Evolutionary conservation across 331 rosid genomes (phyloP).

Genomic region (Quercus lobata): DNA sequence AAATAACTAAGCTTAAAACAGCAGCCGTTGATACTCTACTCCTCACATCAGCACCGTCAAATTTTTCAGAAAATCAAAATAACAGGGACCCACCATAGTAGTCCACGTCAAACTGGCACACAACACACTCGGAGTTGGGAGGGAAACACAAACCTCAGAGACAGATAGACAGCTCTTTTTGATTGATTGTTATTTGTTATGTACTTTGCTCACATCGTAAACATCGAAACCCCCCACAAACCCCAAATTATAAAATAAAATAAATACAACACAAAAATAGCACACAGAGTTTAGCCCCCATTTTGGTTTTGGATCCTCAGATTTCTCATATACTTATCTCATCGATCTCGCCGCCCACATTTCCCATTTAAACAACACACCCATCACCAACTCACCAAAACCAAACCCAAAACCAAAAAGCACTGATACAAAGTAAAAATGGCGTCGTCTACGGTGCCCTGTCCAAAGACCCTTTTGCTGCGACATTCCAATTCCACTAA

Average conservation of each 20-base stretch:
- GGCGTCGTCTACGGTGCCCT: slow-evolving; percentile 74
- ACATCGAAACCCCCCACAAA: slow-evolving; percentile 34
- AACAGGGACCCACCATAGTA: background rate
- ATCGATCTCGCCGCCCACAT: slow-evolving; percentile 65
- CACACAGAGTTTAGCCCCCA: too few relatives aligned
- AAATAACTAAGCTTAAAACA: background rate
- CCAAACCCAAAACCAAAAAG: background rate
- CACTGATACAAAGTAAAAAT: slow-evolving; percentile 18
- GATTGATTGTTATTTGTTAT: too few relatives aligned
- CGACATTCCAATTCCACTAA: slow-evolving; percentile 3
- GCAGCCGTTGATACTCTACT: background rate
- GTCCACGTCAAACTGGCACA: background rate
- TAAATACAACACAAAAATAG: background rate
- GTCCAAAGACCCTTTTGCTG: slow-evolving; percentile 51
- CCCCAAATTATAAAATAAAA: background rate
- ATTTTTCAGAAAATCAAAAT: background rate
- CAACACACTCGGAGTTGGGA: slow-evolving; percentile 14
- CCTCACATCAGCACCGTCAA: background rate
- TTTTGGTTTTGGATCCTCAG: slow-evolving; percentile 8
- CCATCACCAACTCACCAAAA: background rate
- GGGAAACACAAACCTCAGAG: background rate
- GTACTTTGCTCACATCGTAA: slow-evolving; percentile 38
- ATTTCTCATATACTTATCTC: slow-evolving; percentile 28
- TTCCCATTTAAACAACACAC: background rate
- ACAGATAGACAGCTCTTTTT: too few relatives aligned